phyloP scores from a whole-genome alignment of 1,139 yeast species.

The Taphrina sp. region DNA sequence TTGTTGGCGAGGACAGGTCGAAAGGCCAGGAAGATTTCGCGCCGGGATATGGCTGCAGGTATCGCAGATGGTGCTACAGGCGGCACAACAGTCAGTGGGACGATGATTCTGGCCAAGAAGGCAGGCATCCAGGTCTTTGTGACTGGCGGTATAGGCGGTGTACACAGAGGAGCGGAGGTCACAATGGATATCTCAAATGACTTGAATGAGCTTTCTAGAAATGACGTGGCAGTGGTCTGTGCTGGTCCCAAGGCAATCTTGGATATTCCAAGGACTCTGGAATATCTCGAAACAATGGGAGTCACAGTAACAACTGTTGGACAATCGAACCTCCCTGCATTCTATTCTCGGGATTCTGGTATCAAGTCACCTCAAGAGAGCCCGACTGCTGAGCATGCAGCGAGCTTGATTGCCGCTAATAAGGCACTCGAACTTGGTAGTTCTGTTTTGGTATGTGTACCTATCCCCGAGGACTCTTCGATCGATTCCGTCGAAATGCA shows the following conservation, averaged over 20 bases:
- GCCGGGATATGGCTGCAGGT: constrained; percentile 76
- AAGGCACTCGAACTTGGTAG: constrained; percentile 54
- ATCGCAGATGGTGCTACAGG: constrained; percentile 65
- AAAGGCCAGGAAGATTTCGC: constrained; percentile 58
- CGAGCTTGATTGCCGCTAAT: constrained; percentile 47
- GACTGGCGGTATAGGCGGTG: constrained; percentile 94
- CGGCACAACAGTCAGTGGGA: constrained; percentile 87
- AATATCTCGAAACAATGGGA: constrained; percentile 85
- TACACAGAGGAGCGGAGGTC: constrained; percentile 71
- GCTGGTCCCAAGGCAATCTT: constrained; percentile 87
- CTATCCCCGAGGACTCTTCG: constrained; percentile 69
- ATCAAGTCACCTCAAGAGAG: constrained; percentile 48
- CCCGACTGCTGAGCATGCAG: constrained; percentile 8
- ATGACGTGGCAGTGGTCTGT: constrained; percentile 84
- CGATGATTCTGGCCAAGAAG: constrained; percentile 73
- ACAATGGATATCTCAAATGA: constrained; percentile 87
- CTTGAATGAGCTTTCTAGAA: constrained; percentile 75
- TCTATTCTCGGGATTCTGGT: constrained; percentile 75
- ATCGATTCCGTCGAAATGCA: constrained; percentile 56
- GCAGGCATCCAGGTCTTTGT: constrained; percentile 76
- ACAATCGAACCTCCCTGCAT: constrained; percentile 64
- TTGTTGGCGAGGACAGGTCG: constrained; percentile 36
- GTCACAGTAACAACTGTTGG: constrained; percentile 55
- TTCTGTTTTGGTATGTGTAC: constrained; percentile 79
- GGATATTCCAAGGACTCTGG: constrained; percentile 78